Conservation (phyloP, 2,329 filamentous ascomycete genomes). For the Penicillium sp. region DNA sequence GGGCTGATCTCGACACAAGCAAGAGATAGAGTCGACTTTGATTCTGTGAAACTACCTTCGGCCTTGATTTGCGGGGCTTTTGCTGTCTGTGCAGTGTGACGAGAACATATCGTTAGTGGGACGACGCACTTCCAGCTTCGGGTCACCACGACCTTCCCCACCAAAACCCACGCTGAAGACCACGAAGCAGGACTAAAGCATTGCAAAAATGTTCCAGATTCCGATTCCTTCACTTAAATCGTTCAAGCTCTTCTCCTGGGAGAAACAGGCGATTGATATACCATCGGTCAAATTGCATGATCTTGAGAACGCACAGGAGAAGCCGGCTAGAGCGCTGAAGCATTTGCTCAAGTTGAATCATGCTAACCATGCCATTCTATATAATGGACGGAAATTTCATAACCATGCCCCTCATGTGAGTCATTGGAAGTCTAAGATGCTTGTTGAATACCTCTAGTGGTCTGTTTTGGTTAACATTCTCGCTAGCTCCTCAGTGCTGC, state of each 20-base stretch:
- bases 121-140: not conserved
- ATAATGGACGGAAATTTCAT: conserved; percentile 73
- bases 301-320: conserved; percentile 79
- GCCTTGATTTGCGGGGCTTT: not conserved
- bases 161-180: conserved; percentile 9
- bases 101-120: not conserved
- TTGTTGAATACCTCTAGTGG: not conserved
- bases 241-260: conserved; percentile 31
- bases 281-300: conserved; percentile 74
- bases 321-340: conserved; percentile 80
- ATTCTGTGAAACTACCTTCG: not conserved
- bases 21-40: not conserved
- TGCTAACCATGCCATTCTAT: conserved; percentile 82
- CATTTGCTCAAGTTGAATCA: conserved; percentile 92
- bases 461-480: conserved; percentile 11
- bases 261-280: conserved; percentile 50
- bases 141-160: conserved; percentile 1
- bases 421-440: not conserved
- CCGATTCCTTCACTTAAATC: conserved; percentile 29
- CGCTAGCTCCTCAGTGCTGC: conserved; percentile 74
- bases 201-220: conserved; percentile 25
- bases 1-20: conserved; percentile 10
- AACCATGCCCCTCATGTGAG: conserved; percentile 79
- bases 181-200: conserved; percentile 1
- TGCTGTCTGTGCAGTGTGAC: not conserved